Evolutionary conservation across 208 protist genomes (phyloP).

Genomic region (Trypanosomatidae sp.): DNA sequence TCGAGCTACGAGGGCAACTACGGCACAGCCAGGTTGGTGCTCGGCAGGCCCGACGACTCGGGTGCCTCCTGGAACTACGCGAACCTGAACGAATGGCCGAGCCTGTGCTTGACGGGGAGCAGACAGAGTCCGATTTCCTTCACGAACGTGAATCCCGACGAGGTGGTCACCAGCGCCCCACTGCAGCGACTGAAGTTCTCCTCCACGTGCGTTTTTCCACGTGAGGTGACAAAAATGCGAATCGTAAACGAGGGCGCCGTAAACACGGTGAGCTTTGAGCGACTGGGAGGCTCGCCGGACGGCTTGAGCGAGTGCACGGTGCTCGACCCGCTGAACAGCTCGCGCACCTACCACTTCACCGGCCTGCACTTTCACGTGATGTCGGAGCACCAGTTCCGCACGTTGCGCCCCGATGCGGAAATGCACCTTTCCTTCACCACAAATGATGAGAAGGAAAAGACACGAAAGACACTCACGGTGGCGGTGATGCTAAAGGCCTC

Average conservation of each 20-base stretch:
- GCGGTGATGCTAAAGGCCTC: conserved; percentile 70
- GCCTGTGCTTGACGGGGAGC: conserved; percentile 45
- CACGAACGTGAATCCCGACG: conserved; percentile 43
- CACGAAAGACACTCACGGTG: conserved; percentile 40
- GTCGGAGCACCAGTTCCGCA: conserved; percentile 64
- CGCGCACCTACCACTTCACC: conserved; percentile 48
- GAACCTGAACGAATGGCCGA: conserved; percentile 47
- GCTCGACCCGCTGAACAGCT: conserved; percentile 43
- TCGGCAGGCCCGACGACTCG: conserved; percentile 14
- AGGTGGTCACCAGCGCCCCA: conserved; percentile 31
- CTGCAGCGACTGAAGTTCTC: conserved; percentile 56
- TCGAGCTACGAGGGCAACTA: conserved; percentile 58
- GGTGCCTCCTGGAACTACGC: conserved; percentile 39
- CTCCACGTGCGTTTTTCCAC: conserved; percentile 44
- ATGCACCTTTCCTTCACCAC: conserved; percentile 66
- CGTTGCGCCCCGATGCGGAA: conserved; percentile 55
- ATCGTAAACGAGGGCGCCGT: conserved; percentile 57
- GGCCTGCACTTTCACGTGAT: conserved; percentile 66
- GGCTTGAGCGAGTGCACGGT: conserved; percentile 53
- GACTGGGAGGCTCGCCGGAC: conserved; percentile 21
- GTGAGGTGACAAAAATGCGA: conserved; percentile 48
- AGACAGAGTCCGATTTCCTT: conserved; percentile 79
- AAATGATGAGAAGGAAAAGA: conserved; percentile 9
- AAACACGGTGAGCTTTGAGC: conserved; percentile 45
- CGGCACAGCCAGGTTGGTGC: conserved; percentile 40